Evolutionary conservation across 23 red algal genomes (phyloP), one percentile per base, ranked within the genome.

Genomic region (Gracilariopsis chorda): DNA sequence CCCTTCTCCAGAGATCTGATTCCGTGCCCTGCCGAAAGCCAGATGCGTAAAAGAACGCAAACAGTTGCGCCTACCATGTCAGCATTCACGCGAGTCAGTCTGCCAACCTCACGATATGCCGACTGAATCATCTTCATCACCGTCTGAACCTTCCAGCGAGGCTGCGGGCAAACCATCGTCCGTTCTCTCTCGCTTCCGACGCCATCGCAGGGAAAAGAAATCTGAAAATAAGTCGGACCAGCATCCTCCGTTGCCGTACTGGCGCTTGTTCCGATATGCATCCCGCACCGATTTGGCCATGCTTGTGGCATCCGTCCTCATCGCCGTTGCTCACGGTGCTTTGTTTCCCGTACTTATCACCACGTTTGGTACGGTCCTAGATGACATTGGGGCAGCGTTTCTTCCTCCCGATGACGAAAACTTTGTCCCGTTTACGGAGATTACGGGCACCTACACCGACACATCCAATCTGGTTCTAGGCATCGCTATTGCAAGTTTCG

Each of bases 331-430:
- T 64, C 87, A 98, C 42, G 95, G 95, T 20, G 84, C 80, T 44
- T 73, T 92, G 67, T 86, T 94, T 24, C 95, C 95, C 19, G 59
- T 82, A 34, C 93, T 94, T 76, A 84, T 90, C 17, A 91, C 90
- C 17, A 74, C 93, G 30, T 94, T 94, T 70, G 95, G 95, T 17
- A 49, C 49, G 32, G 93, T 94, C 48, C 48, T 94, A 7, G 82
- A 86, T 48, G 60, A 86, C 36, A 70, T 86, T 71, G 44, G 58
- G 2, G 14, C 29, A 7, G 33, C 63, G 19, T 36, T 71, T 11
- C 43, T 51, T 4, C 57, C 39, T 47, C 24, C 39, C 7, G 34
- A 23, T 29, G 85, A 79, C n/a, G 37, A 63, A 3, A 48, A 82
- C 53, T 83, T 58, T 25, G 58, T 77, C 24, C 37, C 83, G 1